Evolutionary conservation across 176 grass and related monocot species (phyloP).

Genomic region (Zizania latifolia): DNA sequence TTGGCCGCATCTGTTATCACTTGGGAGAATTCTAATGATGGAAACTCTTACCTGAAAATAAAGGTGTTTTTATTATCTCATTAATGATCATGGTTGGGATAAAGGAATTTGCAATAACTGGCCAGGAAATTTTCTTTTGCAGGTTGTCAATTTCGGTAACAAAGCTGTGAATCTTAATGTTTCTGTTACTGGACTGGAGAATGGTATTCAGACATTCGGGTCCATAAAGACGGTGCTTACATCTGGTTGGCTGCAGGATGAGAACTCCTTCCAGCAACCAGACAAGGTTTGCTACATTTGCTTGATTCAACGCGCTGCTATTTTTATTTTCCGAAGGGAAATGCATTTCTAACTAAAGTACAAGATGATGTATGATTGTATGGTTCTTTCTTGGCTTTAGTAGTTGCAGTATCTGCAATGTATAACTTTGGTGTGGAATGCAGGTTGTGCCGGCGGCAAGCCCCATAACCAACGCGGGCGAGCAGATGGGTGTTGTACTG

Average conservation of each 20-base stretch:
- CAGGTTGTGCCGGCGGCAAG: conserved; percentile 59
- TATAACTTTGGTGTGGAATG: conserved; percentile 26
- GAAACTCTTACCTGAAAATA: conserved; percentile 69
- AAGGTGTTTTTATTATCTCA: conserved; percentile 47
- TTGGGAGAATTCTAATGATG: conserved; percentile 51
- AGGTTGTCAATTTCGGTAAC: conserved; percentile 76
- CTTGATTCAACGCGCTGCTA: background rate
- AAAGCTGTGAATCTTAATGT: conserved; percentile 61
- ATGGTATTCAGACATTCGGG: conserved; percentile 43
- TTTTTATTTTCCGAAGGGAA: background rate
- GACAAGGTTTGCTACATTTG: conserved; percentile 59
- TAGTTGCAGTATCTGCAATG: background rate
- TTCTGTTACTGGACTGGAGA: conserved; percentile 56
- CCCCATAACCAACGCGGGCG: conserved; percentile 50
- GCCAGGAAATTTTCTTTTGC: background rate
- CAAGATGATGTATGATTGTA: background rate
- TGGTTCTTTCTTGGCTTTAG: background rate
- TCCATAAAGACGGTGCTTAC: conserved; percentile 71
- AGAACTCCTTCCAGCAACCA: conserved; percentile 87
- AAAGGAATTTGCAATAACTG: conserved; percentile 13
- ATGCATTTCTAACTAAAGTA: background rate
- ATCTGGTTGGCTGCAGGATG: conserved; percentile 55
- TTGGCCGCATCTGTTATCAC: conserved; percentile 75
- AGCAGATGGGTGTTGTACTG: conserved; percentile 48
- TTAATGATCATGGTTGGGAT: background rate